Conservation (phyloP, 148 eudicot species). For the Simmondsia chinensis region DNA sequence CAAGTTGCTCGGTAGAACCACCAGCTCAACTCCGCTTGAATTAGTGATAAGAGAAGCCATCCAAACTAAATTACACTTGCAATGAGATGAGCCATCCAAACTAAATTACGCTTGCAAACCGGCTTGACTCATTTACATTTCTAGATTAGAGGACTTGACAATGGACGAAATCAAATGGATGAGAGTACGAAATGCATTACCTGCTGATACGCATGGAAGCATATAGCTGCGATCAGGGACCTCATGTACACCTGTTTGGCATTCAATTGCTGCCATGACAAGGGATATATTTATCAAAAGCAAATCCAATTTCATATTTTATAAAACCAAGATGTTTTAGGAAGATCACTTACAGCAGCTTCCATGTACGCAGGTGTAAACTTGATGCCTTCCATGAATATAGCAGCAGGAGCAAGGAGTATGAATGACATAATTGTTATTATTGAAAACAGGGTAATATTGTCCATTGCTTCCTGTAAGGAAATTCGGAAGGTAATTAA, state of each 20-base stretch:
- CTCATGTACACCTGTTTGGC: constrained; percentile 46
- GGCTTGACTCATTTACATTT: too few species aligned
- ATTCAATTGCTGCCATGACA: constrained; percentile 57
- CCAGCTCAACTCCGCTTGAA: too few species aligned
- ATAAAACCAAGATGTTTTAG: too few species aligned
- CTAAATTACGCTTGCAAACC: too few species aligned
- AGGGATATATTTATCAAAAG: constrained; percentile 1
- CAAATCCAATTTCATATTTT: neutral
- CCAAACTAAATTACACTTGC: too few species aligned
- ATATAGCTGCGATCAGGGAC: constrained; percentile 82
- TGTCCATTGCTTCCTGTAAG: constrained; percentile 91
- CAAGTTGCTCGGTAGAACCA: too few species aligned
- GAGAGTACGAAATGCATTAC: constrained; percentile 17
- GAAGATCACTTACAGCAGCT: constrained; percentile 60
- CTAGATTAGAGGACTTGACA: too few species aligned
- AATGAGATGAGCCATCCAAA: too few species aligned
- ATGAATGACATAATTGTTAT: constrained; percentile 91
- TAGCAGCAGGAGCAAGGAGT: constrained; percentile 58
- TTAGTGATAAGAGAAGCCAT: too few species aligned
- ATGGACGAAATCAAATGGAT: neutral
- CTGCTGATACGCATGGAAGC: constrained; percentile 99
- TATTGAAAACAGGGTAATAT: constrained; percentile 87
- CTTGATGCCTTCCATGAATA: constrained; percentile 79
- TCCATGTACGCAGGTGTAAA: constrained; percentile 71
- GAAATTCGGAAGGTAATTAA: too few species aligned